Evolutionary conservation across 2,329 filamentous ascomycete genomes (phyloP).

Genomic region (Penicillium sp.): DNA sequence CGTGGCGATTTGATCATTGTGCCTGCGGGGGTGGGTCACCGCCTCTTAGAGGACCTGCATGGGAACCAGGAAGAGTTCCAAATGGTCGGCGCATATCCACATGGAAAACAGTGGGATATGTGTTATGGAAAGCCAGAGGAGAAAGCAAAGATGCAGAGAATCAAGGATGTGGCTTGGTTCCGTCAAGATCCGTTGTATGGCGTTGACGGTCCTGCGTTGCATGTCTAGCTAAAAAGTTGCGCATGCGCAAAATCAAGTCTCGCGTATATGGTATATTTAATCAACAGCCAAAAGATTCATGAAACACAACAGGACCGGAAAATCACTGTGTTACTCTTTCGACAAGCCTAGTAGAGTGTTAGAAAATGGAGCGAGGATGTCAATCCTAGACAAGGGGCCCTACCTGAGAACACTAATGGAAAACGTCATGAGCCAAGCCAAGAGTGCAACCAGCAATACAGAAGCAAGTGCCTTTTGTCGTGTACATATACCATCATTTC

Average conservation of each 20-base stretch:
- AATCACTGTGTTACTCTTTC: conserved; percentile 34
- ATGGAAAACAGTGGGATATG: conserved; percentile 64
- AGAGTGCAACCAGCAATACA: conserved; percentile 75
- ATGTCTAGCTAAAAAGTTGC: conserved; percentile 29
- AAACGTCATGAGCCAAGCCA: conserved; percentile 91
- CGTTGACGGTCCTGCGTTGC: conserved; percentile 52
- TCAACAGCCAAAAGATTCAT: background rate
- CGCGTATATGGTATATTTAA: background rate
- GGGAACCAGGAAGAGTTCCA: conserved; percentile 52
- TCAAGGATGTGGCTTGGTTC: conserved; percentile 57
- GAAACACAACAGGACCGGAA: background rate
- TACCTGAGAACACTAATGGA: conserved; percentile 76
- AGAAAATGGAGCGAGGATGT: conserved; percentile 20
- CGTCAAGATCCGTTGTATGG: conserved; percentile 61
- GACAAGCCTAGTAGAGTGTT: conserved; percentile 38
- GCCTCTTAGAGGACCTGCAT: conserved; percentile 57
- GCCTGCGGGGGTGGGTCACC: conserved; percentile 65
- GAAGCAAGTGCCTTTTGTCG: conserved; percentile 71
- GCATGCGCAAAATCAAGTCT: background rate
- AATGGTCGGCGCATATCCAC: conserved; percentile 68
- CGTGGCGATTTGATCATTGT: conserved; percentile 65
- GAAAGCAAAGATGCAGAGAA: conserved; percentile 52
- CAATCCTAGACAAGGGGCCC: background rate
- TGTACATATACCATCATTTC: conserved; percentile 55
- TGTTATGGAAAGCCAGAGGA: conserved; percentile 64